Percentiles rank a stretch among this genome's conserved stretches.
phyloP scores from a whole-genome alignment of 352 stramenopile species.

The Phytophthora europaea region DNA sequence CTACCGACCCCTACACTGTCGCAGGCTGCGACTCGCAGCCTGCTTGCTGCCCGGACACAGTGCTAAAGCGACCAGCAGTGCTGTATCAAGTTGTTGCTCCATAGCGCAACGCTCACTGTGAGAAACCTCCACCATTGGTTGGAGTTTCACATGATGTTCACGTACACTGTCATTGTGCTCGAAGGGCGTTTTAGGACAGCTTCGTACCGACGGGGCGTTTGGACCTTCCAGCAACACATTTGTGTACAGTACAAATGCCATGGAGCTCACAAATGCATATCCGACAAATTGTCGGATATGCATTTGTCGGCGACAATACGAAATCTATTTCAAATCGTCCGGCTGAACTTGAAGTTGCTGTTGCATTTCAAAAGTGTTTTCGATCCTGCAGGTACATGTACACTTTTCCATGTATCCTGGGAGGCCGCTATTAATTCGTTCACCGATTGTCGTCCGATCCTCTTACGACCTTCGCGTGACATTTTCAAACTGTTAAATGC shows the following conservation, averaged over 20 bases:
- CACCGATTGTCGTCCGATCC: no score
- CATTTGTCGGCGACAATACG: conserved; percentile 4
- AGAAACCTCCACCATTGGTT: neutral
- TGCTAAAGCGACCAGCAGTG: no score
- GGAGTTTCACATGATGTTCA: no score
- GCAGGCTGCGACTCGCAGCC: neutral
- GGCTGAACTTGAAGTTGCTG: conserved; percentile 12
- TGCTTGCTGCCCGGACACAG: no score
- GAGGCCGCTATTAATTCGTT: no score
- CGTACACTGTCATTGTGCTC: neutral
- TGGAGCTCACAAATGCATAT: neutral
- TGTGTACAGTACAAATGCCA: neutral
- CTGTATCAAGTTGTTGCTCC: neutral
- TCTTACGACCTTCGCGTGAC: no score
- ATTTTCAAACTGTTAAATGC: no score
- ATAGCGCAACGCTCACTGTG: neutral
- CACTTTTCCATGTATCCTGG: no score
- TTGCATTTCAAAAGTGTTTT: neutral
- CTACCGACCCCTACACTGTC: neutral
- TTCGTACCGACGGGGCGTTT: neutral
- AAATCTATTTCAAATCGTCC: no score
- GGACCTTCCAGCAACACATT: neutral
- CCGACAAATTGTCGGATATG: no score
- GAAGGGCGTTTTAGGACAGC: neutral
- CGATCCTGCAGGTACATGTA: neutral